Evolutionary conservation across 2,329 filamentous ascomycete species (phyloP), one percentile per base, ranked within the genome.

Genomic region (Penicillium sp.): DNA sequence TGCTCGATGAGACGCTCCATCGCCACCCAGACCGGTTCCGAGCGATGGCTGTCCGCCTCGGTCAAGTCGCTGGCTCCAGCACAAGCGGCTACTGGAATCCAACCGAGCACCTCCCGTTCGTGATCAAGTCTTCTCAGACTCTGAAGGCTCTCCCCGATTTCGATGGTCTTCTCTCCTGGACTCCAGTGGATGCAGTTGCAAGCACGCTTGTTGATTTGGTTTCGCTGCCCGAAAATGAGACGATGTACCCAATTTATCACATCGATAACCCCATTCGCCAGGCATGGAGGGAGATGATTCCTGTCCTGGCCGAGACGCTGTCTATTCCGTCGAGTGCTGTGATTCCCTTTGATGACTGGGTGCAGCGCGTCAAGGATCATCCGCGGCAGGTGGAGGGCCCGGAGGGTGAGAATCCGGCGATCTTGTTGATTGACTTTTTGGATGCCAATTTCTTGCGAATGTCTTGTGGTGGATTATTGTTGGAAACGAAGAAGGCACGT

Each of bases 21-120:
- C 63, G 69, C n/a, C 66, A 79, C 58, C 76, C 76, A 0, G 55
- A 72, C 0, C 68, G 61, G 1, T 82, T 84, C 69, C 74, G 73
- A 16, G 58, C 78, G 0, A 78, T 76, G 70, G 68, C 66, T 0
- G 76, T 81, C 0, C 75, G 83, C 0, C 70, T 78, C 0, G 84
- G 80, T 0, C 84, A 86, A 65, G 81, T 86, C 42, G 74, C 82
- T 1, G 84, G 84, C 0, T 81, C 78, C 0, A 76, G 63, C 3
- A 72, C 55, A 0, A 83, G 70, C 53, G 83, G 82, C 0, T 80
- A 79, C 62, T 86, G 83, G 84, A 86, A 85, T 59, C 69, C 76
- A 0, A 72, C 74, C 27, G 82, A 85, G 62, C 80, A 84, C 58
- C 68, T 84, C 13, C 63, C 72, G 0, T 82, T 82, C 58, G 55